Conservation (phyloP, 2,329 filamentous ascomycete genomes). For the Pseudomassariella vexata region DNA sequence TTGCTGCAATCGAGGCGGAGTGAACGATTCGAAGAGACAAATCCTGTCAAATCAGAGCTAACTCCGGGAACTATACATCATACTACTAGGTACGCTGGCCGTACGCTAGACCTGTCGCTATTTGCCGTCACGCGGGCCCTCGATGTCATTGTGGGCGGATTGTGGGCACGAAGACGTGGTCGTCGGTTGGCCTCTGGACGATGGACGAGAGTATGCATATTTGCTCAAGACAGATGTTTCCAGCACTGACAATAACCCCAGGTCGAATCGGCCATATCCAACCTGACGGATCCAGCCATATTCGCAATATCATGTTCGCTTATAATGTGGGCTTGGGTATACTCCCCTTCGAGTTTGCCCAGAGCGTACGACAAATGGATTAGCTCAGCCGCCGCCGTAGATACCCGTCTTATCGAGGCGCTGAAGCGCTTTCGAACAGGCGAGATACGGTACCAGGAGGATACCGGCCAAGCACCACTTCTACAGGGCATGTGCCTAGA, state of each 20-base stretch:
- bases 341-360: slow-evolving; percentile 64
- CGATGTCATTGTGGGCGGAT: slow-evolving; percentile 62
- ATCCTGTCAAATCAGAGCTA: slow-evolving; percentile 22
- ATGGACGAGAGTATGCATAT: slow-evolving; percentile 39
- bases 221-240: neutral
- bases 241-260: slow-evolving; percentile 18
- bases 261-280: slow-evolving; percentile 34
- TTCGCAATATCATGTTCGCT: slow-evolving; percentile 68
- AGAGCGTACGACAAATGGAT: slow-evolving; percentile 78
- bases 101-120: slow-evolving; percentile 77
- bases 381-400: slow-evolving; percentile 67
- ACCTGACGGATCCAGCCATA: slow-evolving; percentile 58
- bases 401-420: slow-evolving; percentile 66
- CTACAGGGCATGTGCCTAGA: slow-evolving; percentile 69
- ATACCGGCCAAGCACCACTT: slow-evolving; percentile 64
- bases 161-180: slow-evolving; percentile 51
- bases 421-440: slow-evolving; percentile 61
- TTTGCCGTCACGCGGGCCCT: slow-evolving; percentile 68
- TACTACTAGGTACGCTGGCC: slow-evolving; percentile 47
- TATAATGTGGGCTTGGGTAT: slow-evolving; percentile 90
- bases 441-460: slow-evolving; percentile 64
- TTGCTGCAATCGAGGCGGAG: slow-evolving; percentile 52
- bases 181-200: slow-evolving; percentile 34
- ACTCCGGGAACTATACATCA: slow-evolving; percentile 12
- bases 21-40: slow-evolving; percentile 33